A percentile compares a stretch with the other conserved stretches of the same genome.
These are phyloP conservation scores for Primulina huaijiensis DNA, from an alignment of 257 asterid species.

Conservation along the genomic window DNA sequence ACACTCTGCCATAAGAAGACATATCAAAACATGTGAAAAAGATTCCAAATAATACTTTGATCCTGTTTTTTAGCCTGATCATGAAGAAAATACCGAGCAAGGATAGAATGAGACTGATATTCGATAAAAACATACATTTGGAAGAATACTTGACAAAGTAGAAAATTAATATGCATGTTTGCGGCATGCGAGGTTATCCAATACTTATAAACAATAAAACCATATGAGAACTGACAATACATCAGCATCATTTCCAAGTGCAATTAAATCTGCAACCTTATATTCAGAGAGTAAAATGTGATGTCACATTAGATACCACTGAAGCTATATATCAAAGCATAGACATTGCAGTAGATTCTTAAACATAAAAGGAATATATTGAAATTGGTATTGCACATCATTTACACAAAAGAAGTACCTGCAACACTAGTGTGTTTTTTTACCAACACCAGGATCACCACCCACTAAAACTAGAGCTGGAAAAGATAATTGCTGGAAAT, in stretches of 20 bases:
- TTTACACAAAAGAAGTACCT: conserved; percentile 45
- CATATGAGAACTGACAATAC: conserved; percentile 12
- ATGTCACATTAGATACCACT: conserved; percentile 20
- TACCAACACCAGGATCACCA: conserved; percentile 96
- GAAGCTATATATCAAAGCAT: not conserved
- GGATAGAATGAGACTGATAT: too few species aligned
- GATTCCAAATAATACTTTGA: not conserved
- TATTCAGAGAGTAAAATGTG: conserved; percentile 25
- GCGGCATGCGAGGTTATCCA: conserved; percentile 9
- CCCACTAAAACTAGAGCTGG: too few species aligned
- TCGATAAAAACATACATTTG: too few species aligned
- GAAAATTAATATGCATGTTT: not conserved
- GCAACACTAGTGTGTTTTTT: conserved; percentile 91
- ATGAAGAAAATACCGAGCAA: too few species aligned
- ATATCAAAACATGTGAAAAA: not conserved
- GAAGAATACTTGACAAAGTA: not conserved
- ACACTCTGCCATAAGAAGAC: conserved; percentile 45
- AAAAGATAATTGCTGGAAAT: too few species aligned
- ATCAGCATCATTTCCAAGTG: conserved; percentile 47
- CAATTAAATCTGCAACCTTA: conserved; percentile 82
- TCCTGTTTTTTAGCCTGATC: conserved; percentile 14
- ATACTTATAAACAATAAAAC: conserved; percentile 14
- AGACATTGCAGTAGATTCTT: not conserved
- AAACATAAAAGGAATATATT: not conserved
- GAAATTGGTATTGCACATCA: conserved; percentile 15